phyloP scores from a whole-genome alignment of 768 basidiomycete species.

The Paxillus ammoniavirescens region DNA sequence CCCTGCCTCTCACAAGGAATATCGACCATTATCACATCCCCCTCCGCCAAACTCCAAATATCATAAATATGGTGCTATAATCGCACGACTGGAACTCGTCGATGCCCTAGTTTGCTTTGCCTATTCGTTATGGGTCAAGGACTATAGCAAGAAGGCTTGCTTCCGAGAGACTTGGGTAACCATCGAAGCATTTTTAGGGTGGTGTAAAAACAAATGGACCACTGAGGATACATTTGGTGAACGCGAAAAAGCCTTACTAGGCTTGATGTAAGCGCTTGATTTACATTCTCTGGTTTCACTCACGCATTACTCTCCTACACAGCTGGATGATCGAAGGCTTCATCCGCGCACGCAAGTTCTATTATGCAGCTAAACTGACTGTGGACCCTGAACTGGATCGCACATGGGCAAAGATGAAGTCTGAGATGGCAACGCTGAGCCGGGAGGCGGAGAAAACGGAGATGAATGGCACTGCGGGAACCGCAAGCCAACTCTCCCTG shows the following conservation, averaged over 20 bases:
- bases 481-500: slow-evolving; percentile 25
- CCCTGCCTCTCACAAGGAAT: slow-evolving; percentile 61
- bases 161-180: slow-evolving; percentile 64
- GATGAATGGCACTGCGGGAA: slow-evolving; percentile 27
- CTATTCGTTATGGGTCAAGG: slow-evolving; percentile 80
- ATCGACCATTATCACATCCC: slow-evolving; percentile 59
- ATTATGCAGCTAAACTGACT: slow-evolving; percentile 35
- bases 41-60: slow-evolving; percentile 67
- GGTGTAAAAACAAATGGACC: slow-evolving; percentile 72
- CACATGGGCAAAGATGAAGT: slow-evolving; percentile 33
- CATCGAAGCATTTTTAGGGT: slow-evolving; percentile 64
- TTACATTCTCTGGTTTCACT: slow-evolving; percentile 17
- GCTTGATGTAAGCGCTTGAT: slow-evolving; percentile 66
- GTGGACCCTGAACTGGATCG: slow-evolving; percentile 35
- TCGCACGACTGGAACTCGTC: slow-evolving; percentile 75
- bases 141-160: slow-evolving; percentile 56
- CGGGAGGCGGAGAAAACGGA: slow-evolving; percentile 37
- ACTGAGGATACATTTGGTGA: slow-evolving; percentile 42
- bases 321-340: slow-evolving; percentile 81
- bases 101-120: slow-evolving; percentile 84
- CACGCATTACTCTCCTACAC: slow-evolving; percentile 27
- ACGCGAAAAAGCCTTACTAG: slow-evolving; percentile 61
- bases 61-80: slow-evolving; percentile 71
- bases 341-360: slow-evolving; percentile 55
- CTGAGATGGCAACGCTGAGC: slow-evolving; percentile 30